Evolutionary conservation across 1,284 basidiomycete species (phyloP).

Genomic region (Bjerkandera adusta): DNA sequence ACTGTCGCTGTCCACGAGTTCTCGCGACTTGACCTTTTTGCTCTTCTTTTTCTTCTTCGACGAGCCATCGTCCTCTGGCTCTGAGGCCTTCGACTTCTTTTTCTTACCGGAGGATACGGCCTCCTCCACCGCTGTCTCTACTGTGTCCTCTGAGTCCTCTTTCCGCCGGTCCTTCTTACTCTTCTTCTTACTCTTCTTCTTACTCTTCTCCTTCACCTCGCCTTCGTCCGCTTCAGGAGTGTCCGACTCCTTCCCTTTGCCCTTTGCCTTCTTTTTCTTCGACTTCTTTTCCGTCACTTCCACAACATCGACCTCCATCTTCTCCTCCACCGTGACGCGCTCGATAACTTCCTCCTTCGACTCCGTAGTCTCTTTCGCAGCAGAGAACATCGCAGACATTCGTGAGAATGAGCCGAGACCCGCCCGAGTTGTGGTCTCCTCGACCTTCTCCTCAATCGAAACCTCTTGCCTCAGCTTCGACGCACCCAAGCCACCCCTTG

Average conservation of each 20-base stretch:
- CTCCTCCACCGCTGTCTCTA: neutral
- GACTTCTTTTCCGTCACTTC: conserved; percentile 2
- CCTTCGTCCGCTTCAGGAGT: neutral
- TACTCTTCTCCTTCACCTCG: conserved; percentile 10
- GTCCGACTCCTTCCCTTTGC: neutral
- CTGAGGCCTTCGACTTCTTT: conserved; percentile 5
- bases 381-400: conserved; percentile 15
- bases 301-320: conserved; percentile 1
- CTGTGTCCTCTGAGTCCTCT: neutral
- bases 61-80: neutral
- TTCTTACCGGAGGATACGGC: neutral
- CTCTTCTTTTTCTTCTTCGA: conserved; percentile 8
- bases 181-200: conserved; percentile 7
- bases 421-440: neutral
- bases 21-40: conserved; percentile 7
- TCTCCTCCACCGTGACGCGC: neutral
- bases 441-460: conserved; percentile 1
- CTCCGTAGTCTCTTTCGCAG: conserved; percentile 5
- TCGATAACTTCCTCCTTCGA: neutral
- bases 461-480: conserved; percentile 11
- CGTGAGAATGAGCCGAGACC: conserved; percentile 15
- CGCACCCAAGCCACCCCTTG: conserved; percentile 6
- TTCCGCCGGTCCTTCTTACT: neutral
- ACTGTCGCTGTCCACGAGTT: neutral
- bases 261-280: neutral